Base-by-base conservation (phyloP, 495 filamentous ascomycete genomes). In the Xylaria intraflava region DNA sequence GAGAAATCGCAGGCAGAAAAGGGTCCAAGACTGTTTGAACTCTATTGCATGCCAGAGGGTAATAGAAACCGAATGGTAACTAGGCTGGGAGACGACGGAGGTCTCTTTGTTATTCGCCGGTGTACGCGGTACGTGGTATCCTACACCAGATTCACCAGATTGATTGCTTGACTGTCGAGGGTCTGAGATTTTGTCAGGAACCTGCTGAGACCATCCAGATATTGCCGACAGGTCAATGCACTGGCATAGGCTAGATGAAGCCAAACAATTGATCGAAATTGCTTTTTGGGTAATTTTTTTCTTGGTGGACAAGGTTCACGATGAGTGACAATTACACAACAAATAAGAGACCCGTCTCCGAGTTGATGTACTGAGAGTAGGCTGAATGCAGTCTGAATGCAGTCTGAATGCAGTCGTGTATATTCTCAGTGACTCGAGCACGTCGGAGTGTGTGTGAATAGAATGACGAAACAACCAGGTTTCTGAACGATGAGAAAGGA, bases 381-480 rank as follows among this genome's bases (percentile, higher is more conserved):
- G 3, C 22, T n/a, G 48, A 42, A 26, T 26, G 1, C 8, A 22
- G 6, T 22, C 27, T n/a, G n/a, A n/a, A n/a, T n/a, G n/a, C n/a
- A n/a, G 11, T 6, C 24, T 23, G 45, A 35, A 22, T 22, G 1
- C 8, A 22, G 6, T 22, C 27, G 45, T 23, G 8, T 12, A 11
- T 17, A 12, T 10, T 17, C 16, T 10, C 22, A 8, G 14, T 16
- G 26, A 23, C 17, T 44, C 33, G 39, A 26, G 35, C 31, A 27
- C 6, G 12, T 47, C 19, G 33, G 19, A 17, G 23, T 20, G 26
- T 14, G 22, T 8, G 29, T 22, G 14, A 33, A 43, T 10, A 39
- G 27, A 35, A 30, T 2, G 39, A 8, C 30, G 53, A 51, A 56
- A 56, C 53, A 16, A 45, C 53, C 53, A 56, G 53, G 53, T 56